Conservation (phyloP, 805 yeast genomes). For the Komagataella populi region DNA sequence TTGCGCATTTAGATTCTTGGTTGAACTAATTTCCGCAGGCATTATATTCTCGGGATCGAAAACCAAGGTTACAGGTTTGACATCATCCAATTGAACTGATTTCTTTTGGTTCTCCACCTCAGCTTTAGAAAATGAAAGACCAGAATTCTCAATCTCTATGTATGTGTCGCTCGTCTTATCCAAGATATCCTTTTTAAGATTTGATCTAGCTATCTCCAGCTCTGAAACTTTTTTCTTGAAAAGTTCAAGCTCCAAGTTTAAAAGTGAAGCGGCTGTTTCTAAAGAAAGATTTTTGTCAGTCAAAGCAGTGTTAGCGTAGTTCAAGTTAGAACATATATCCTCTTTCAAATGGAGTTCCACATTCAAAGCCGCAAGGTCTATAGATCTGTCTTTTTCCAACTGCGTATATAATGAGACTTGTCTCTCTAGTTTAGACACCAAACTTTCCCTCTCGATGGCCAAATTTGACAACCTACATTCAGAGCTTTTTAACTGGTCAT, state of each 20-base stretch:
- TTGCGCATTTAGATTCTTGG: too few species aligned
- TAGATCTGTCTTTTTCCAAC: background rate
- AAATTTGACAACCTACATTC: background rate
- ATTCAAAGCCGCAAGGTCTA: background rate
- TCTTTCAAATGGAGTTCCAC: background rate
- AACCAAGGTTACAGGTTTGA: background rate
- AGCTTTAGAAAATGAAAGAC: background rate
- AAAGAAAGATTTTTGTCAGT: background rate
- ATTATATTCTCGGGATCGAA: background rate
- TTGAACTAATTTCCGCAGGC: background rate
- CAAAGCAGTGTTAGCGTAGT: background rate
- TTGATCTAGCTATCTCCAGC: background rate
- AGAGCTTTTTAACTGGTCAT: background rate
- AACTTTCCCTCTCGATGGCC: background rate
- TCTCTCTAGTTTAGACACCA: background rate
- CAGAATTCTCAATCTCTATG: background rate
- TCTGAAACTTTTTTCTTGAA: background rate
- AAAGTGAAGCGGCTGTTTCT: background rate
- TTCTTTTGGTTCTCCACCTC: background rate
- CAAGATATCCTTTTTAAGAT: background rate
- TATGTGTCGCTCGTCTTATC: background rate
- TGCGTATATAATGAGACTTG: background rate
- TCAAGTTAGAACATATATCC: background rate
- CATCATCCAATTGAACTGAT: background rate
- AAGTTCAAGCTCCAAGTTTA: background rate